Conservation (phyloP, 2,329 filamentous ascomycete species). For the Pyricularia pennisetigena region DNA sequence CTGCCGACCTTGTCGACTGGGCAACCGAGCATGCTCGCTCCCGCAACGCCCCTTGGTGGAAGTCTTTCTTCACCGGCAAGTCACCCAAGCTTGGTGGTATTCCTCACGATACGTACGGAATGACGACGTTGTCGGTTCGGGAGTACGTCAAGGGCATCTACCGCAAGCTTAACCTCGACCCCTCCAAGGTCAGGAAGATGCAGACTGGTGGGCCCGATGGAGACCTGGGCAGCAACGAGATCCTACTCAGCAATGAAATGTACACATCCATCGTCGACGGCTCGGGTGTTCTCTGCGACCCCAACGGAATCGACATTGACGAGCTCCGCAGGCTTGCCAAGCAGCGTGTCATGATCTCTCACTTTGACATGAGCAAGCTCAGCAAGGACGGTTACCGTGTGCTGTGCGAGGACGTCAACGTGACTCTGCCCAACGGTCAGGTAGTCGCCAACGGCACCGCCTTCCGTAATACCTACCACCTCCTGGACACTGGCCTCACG, state of each 20-base stretch:
- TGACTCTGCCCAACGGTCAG: slow-evolving; percentile 83
- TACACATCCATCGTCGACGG: slow-evolving; percentile 96
- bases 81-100: slow-evolving; percentile 93
- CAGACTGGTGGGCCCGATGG: slow-evolving; percentile 97
- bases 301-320: slow-evolving; percentile 70
- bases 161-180: slow-evolving; percentile 86
- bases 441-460: slow-evolving; percentile 80
- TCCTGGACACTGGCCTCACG: slow-evolving; percentile 65
- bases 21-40: slow-evolving; percentile 88
- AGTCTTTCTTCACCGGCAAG: slow-evolving; percentile 99
- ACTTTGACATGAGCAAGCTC: slow-evolving; percentile 79
- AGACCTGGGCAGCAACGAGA: slow-evolving; percentile 95
- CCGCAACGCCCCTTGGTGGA: slow-evolving; percentile 95
- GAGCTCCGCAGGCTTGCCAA: slow-evolving; percentile 81
- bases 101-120: slow-evolving; percentile 90
- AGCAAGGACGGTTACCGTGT: slow-evolving; percentile 85
- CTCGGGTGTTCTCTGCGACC: slow-evolving; percentile 87
- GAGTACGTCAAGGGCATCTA: slow-evolving; percentile 97
- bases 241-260: slow-evolving; percentile 89
- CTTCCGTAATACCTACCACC: slow-evolving; percentile 97
- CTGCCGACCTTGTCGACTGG: slow-evolving; percentile 94
- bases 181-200: slow-evolving; percentile 78
- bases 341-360: slow-evolving; percentile 76
- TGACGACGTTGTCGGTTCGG: slow-evolving; percentile 94
- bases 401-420: slow-evolving; percentile 80